Evolutionary conservation across 2,329 filamentous ascomycete genomes (phyloP), one percentile per base, ranked within the genome.

Genomic region (Clonostachys sp.): DNA sequence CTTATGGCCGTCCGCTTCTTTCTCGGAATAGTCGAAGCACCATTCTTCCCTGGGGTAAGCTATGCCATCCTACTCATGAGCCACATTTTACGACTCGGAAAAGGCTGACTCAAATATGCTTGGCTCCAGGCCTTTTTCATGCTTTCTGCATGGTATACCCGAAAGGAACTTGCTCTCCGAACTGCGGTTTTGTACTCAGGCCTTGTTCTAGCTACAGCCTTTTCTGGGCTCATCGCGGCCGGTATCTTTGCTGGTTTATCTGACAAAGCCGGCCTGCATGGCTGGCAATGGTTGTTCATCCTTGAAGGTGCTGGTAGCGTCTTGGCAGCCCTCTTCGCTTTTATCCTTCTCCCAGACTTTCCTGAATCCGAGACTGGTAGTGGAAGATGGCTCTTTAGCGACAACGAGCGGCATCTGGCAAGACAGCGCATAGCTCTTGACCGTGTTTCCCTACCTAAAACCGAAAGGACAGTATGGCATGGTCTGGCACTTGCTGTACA

Each of bases 281-380:
- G 81, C 1, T 87, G 82, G 82, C 66, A 79, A 6, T 84, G 80
- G 82, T 68, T 86, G 0, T 87, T 86, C 61, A 83, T 87, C 34
- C 76, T 86, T 10, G 83, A 87, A 57, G 83, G 83, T 12, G 67
- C 71, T 3, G 70, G 49, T 0, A 54, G 52, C 34, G 48, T 50
- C 45, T 50, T 55, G 35, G 50, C 60, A 1, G 56, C 54, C 9
- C 45, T 59, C 6, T 48, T 50, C 3, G 54, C 54, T 12, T 56
- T 50, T 44, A 58, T 59, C 0, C 12, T 58, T 4, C n/a, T 60
- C 0, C 58, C 57, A 2, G 54, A 57, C 41, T 56, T 48, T n/a
- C 49, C 52, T 12, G 48, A 45, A 5, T 42, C 40, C 3, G 45
- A 41, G 18, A 44, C 44, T 6, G 55, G 53, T 5, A 46, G 46